Percentiles rank a stretch among this genome's conserved stretches.
phyloP scores from a whole-genome alignment of 768 basidiomycete genomes.

The Boletus sp. region DNA sequence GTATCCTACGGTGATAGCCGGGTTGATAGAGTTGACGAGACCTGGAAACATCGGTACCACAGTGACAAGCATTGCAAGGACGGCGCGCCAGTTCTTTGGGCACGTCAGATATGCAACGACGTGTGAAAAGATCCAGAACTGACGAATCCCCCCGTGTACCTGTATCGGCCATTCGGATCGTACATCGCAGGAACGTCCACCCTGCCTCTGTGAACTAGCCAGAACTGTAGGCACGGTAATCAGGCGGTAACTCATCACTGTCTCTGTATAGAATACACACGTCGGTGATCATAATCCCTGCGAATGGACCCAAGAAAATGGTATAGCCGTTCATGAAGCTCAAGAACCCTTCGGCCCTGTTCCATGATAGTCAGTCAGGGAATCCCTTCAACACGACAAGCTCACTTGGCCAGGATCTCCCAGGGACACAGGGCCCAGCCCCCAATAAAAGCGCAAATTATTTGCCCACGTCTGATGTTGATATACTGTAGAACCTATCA shows the following conservation, averaged over 20 bases:
- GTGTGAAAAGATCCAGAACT: slow-evolving; percentile 5
- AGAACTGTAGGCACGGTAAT: slow-evolving; percentile 50
- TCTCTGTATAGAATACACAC: slow-evolving; percentile 35
- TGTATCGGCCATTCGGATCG: slow-evolving; percentile 72
- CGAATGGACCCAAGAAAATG: slow-evolving; percentile 83
- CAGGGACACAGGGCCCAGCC: slow-evolving; percentile 87
- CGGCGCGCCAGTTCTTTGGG: slow-evolving; percentile 78
- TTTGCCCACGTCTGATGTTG: slow-evolving; percentile 77
- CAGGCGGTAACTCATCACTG: background rate
- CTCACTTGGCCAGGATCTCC: slow-evolving; percentile 65
- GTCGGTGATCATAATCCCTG: slow-evolving; percentile 65
- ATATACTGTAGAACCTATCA: slow-evolving; percentile 32
- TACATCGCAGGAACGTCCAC: slow-evolving; percentile 88
- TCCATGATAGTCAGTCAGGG: background rate
- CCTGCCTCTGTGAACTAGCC: slow-evolving; percentile 68
- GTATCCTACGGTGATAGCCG: slow-evolving; percentile 61
- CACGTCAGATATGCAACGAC: background rate
- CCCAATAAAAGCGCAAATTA: slow-evolving; percentile 76
- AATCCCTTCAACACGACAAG: background rate
- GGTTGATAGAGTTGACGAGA: slow-evolving; percentile 71
- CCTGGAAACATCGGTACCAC: slow-evolving; percentile 76
- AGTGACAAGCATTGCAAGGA: slow-evolving; percentile 60
- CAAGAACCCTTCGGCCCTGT: slow-evolving; percentile 61
- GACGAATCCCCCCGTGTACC: slow-evolving; percentile 74
- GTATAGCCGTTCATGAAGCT: slow-evolving; percentile 82